A percentile compares a stretch with the other conserved stretches of the same genome.
phyloP scores from a whole-genome alignment of 352 stramenopile genomes.

The Globisporangium cystogenes region DNA sequence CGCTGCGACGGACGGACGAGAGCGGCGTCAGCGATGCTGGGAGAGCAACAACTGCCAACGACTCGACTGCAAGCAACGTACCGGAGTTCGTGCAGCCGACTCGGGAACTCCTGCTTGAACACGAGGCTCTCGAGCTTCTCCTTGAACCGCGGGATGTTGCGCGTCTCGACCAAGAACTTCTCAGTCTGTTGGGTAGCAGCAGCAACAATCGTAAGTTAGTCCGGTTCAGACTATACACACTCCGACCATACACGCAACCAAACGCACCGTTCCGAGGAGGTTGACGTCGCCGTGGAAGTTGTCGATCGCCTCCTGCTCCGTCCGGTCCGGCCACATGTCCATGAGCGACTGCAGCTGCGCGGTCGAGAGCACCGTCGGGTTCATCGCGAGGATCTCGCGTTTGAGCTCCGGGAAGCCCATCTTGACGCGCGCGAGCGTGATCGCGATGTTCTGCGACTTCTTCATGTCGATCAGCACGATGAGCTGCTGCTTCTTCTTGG shows the following conservation, averaged over 20 bases:
- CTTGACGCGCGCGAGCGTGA: conserved; percentile 77
- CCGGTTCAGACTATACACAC: not conserved
- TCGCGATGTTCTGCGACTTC: conserved; percentile 85
- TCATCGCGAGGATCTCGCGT: conserved; percentile 69
- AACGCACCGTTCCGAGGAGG: conserved; percentile 39
- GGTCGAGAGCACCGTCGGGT: conserved; percentile 65
- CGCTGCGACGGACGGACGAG: conserved; percentile 15
- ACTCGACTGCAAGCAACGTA: too few species aligned
- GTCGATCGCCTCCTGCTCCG: conserved; percentile 65
- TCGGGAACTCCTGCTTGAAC: conserved; percentile 83
- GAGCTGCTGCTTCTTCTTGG: conserved; percentile 57
- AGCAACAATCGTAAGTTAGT: not conserved
- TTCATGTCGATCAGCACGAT: conserved; percentile 85
- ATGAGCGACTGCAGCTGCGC: conserved; percentile 78
- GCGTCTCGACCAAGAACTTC: conserved; percentile 72
- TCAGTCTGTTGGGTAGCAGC: conserved; percentile 28
- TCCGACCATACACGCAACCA: not conserved
- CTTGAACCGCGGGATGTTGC: conserved; percentile 59
- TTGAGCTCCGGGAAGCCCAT: conserved; percentile 63
- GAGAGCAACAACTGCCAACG: too few species aligned
- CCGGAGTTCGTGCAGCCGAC: conserved; percentile 64
- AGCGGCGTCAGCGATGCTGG: not conserved
- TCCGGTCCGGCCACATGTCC: conserved; percentile 80
- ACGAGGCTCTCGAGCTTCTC: conserved; percentile 73
- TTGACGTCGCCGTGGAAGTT: conserved; percentile 60